Evolutionary conservation across 352 stramenopile species (phyloP).

Genomic region (Globisporangium takayamanum): DNA sequence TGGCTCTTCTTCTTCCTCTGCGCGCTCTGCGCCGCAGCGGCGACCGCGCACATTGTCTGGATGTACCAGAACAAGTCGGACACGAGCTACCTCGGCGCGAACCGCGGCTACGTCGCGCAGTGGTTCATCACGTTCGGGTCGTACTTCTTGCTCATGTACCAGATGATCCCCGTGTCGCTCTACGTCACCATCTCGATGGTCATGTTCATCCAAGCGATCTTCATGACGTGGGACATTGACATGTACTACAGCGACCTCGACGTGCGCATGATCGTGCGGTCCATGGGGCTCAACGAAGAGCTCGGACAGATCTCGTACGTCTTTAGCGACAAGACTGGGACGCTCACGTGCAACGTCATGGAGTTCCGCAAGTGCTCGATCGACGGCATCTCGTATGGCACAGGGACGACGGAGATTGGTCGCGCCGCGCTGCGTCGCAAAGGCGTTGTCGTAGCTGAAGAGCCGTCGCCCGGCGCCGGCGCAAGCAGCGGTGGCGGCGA

Average conservation of each 20-base stretch:
- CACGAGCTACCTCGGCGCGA: constrained; percentile 45
- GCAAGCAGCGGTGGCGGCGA: background rate
- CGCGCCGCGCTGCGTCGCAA: constrained; percentile 57
- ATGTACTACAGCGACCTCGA: constrained; percentile 91
- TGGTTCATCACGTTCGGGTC: constrained; percentile 82
- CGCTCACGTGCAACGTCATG: constrained; percentile 93
- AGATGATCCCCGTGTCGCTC: constrained; percentile 97
- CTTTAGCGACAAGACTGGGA: constrained; percentile 93
- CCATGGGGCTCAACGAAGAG: constrained; percentile 87
- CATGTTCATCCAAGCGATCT: constrained; percentile 93
- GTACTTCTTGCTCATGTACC: constrained; percentile 95
- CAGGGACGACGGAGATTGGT: constrained; percentile 79
- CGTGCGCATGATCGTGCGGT: constrained; percentile 78
- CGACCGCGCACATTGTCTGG: constrained; percentile 59
- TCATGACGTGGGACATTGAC: constrained; percentile 89
- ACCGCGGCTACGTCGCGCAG: constrained; percentile 35
- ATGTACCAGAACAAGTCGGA: constrained; percentile 41
- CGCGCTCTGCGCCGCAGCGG: constrained; percentile 42
- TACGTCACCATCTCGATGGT: constrained; percentile 97
- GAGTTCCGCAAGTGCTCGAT: constrained; percentile 94
- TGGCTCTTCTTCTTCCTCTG: constrained; percentile 66
- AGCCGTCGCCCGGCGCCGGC: constrained; percentile 14
- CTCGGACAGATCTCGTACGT: constrained; percentile 90
- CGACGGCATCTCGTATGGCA: constrained; percentile 89
- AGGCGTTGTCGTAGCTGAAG: constrained; percentile 44